Conservation (phyloP, 2,329 filamentous ascomycete genomes). For the Aspergillus ochraceus region DNA sequence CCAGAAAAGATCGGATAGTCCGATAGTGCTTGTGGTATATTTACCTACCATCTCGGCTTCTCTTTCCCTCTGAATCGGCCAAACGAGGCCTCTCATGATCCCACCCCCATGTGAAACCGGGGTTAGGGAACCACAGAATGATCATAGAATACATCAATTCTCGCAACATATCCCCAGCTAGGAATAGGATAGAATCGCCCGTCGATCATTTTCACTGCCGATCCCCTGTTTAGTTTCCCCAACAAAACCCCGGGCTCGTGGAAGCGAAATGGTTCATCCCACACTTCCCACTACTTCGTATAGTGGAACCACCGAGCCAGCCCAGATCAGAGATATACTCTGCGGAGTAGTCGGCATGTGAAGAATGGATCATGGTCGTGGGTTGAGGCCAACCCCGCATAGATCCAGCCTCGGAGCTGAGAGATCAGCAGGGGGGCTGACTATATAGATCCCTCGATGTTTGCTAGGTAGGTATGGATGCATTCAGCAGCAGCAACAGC, state of each 20-base stretch:
- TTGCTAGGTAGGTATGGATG: too few species aligned
- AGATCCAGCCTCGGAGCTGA: background rate
- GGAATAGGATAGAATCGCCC: background rate
- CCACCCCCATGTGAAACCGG: background rate
- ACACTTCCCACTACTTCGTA: background rate
- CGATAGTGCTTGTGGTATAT: too few species aligned
- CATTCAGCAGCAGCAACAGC: background rate
- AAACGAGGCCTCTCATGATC: too few species aligned
- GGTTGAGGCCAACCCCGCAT: background rate
- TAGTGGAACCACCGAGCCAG: background rate
- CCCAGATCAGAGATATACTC: background rate
- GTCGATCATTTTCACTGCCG: background rate
- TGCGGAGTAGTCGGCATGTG: background rate
- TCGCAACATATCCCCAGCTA: background rate
- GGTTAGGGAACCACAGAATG: background rate
- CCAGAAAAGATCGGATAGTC: too few species aligned
- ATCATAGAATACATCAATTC: background rate
- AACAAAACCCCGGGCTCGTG: background rate
- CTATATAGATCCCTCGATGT: background rate
- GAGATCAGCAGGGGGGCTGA: background rate
- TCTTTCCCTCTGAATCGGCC: too few species aligned
- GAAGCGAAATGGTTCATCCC: background rate
- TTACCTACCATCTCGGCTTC: too few species aligned
- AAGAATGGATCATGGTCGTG: background rate
- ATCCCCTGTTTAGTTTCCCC: background rate